These are phyloP conservation scores for Mallotus japonicus DNA, from an alignment of 441 rosid genomes.

Conservation along the genomic window DNA sequence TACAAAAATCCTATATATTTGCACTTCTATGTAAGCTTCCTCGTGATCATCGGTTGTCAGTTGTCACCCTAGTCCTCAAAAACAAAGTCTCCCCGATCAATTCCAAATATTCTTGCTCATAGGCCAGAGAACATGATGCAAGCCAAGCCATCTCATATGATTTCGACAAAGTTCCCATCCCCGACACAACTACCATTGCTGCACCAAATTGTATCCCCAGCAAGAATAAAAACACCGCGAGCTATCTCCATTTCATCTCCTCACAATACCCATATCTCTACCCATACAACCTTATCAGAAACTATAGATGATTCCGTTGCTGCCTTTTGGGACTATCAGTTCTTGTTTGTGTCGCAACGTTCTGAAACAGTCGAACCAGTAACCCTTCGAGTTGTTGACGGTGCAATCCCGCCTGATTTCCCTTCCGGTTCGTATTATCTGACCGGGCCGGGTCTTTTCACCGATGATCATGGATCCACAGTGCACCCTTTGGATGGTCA, in stretches of 20 bases:
- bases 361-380: conserved; percentile 54
- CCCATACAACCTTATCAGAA: conserved; percentile 5
- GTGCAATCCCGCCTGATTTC: conserved; percentile 64
- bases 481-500: conserved; percentile 92
- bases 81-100: background rate
- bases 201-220: conserved; percentile 32
- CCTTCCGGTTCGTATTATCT: conserved; percentile 84
- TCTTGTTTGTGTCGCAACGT: conserved; percentile 74
- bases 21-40: background rate
- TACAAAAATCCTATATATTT: background rate
- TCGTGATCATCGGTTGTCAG: background rate
- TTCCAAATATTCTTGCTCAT: background rate
- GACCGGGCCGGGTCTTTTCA: conserved; percentile 78
- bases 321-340: conserved; percentile 88
- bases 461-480: conserved; percentile 88
- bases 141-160: conserved; percentile 25
- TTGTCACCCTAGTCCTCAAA: background rate
- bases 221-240: conserved; percentile 30
- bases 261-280: conserved; percentile 9
- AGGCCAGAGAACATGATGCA: conserved; percentile 29
- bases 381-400: conserved; percentile 43
- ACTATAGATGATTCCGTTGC: conserved; percentile 42
- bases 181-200: conserved; percentile 29
- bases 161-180: conserved; percentile 40
- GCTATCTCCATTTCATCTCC: conserved; percentile 54